These are phyloP conservation scores for Galeopsis tetrahit DNA, from an alignment of 257 asterid species.

Conservation along the genomic window DNA sequence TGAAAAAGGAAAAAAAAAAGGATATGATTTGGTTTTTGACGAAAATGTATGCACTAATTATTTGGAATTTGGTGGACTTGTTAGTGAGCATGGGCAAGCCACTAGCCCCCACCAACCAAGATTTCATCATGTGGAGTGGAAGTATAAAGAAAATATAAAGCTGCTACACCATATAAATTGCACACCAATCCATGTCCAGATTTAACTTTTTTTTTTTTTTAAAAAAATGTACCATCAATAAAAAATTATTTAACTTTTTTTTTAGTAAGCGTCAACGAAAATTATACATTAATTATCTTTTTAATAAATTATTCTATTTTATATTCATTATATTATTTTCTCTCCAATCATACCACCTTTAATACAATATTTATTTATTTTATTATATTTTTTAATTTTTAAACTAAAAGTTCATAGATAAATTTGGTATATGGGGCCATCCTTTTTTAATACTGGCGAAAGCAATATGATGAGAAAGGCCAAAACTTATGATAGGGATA, in stretches of 20 bases:
- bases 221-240: too few relatives aligned
- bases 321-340: too few relatives aligned
- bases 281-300: too few relatives aligned
- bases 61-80: conserved; percentile 26
- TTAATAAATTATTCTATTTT: too few relatives aligned
- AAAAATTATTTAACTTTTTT: too few relatives aligned
- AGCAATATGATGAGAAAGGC: conserved; percentile 53
- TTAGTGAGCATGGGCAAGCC: conserved; percentile 35
- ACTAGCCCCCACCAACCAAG: conserved; percentile 49
- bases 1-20: neutral
- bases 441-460: conserved; percentile 43
- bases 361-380: too few relatives aligned
- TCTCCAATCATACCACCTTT: too few relatives aligned
- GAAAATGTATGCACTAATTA: conserved; percentile 30
- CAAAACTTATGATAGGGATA: conserved; percentile 54
- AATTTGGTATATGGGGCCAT: neutral
- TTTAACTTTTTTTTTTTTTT: too few relatives aligned
- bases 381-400: too few relatives aligned
- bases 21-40: conserved; percentile 12
- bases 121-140: conserved; percentile 29
- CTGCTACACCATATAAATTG: conserved; percentile 34
- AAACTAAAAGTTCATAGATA: too few relatives aligned
- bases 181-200: conserved; percentile 23
- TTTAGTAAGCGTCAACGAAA: too few relatives aligned
- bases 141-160: conserved; percentile 13